These are phyloP conservation scores for Arthroderma uncinatum DNA, from an alignment of 2,329 filamentous ascomycete genomes.

Conservation along the genomic window DNA sequence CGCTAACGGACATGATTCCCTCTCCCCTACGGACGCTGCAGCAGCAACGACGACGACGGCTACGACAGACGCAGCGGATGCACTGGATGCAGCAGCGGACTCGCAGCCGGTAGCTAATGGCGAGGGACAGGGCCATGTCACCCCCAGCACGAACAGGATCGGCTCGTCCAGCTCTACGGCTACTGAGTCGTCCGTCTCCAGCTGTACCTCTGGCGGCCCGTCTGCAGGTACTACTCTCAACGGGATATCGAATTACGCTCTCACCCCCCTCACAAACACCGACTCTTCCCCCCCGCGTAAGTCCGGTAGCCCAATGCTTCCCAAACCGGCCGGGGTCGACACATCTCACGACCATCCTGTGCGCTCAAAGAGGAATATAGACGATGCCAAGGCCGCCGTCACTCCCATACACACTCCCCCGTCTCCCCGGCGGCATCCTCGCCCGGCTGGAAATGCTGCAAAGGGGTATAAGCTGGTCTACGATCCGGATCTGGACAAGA, in stretches of 20 bases:
- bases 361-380: conserved; percentile 22
- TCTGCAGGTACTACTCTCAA: conserved; percentile 46
- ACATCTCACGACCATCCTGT: conserved; percentile 14
- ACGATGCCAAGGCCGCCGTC: conserved; percentile 24
- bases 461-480: conserved; percentile 51
- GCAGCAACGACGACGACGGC: not conserved
- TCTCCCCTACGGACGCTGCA: not conserved
- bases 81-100: not conserved
- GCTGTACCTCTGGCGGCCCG: conserved; percentile 39
- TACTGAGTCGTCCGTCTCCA: conserved; percentile 61
- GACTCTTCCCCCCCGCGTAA: conserved; percentile 54
- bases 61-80: not conserved
- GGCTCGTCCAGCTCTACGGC: conserved; percentile 64
- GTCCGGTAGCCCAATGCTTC: conserved; percentile 42
- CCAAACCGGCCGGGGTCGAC: conserved; percentile 23
- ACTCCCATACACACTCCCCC: conserved; percentile 36
- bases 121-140: conserved; percentile 12
- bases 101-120: not conserved
- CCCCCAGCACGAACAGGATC: conserved; percentile 46
- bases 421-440: conserved; percentile 40
- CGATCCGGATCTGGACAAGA: conserved; percentile 53
- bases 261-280: conserved; percentile 56
- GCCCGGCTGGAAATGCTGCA: conserved; percentile 40
- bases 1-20: not conserved
- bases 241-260: conserved; percentile 41